Percentiles rank a stretch among this genome's conserved stretches.
Conservation (phyloP, 177 flowering plant species). For the Vitis hybrid region DNA sequence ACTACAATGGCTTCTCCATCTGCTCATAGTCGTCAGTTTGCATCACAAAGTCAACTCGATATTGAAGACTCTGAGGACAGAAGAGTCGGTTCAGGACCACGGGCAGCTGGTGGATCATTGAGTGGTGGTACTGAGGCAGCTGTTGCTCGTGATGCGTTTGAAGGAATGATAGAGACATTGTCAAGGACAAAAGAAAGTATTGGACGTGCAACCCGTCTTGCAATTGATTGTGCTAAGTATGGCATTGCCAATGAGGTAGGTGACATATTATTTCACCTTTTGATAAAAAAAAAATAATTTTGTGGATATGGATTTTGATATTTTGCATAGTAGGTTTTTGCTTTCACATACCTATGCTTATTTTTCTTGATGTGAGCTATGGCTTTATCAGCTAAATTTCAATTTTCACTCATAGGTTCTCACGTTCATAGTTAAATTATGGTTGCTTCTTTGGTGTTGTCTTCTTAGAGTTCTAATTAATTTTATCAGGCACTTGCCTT, state of each 20-base stretch:
- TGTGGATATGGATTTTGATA: too few species aligned
- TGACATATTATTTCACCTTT: neutral
- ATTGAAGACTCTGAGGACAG: constrained; percentile 65
- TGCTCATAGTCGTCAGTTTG: constrained; percentile 36
- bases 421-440: too few species aligned
- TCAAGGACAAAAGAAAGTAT: constrained; percentile 99
- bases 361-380: too few species aligned
- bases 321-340: too few species aligned
- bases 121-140: constrained; percentile 98
- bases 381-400: too few species aligned
- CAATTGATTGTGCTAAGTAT: constrained; percentile 96
- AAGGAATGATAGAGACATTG: constrained; percentile 98
- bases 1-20: constrained; percentile 51
- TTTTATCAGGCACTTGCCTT: too few species aligned
- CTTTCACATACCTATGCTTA: too few species aligned
- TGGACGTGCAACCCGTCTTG: constrained; percentile 98
- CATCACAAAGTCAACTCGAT: constrained; percentile 41
- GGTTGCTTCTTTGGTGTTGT: too few species aligned
- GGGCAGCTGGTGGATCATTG: constrained; percentile 56
- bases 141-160: constrained; percentile 99
- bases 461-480: too few species aligned
- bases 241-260: constrained; percentile 95
- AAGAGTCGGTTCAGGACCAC: constrained; percentile 57
- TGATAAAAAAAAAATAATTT: too few species aligned
- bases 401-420: too few species aligned